Conservation (phyloP, 768 basidiomycete species). For the Suillus hirtellus region DNA sequence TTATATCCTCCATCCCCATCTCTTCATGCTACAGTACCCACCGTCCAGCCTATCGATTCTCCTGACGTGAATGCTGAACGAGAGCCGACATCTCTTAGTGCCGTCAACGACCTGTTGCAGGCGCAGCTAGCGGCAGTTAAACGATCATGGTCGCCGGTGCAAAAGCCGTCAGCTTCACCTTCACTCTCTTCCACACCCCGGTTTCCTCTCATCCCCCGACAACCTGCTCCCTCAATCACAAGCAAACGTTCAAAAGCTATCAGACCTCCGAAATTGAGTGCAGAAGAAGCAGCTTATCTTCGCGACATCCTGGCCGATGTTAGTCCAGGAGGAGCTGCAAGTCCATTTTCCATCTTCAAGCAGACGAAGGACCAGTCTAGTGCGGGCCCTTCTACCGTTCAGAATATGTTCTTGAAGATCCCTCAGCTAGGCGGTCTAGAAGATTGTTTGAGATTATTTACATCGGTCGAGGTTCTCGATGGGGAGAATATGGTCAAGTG, state of each 20-base stretch:
- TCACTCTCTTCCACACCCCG: constrained; percentile 20
- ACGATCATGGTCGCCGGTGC: constrained; percentile 25
- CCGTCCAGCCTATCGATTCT: constrained; percentile 7
- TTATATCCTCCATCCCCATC: constrained; percentile 15
- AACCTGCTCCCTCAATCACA: constrained; percentile 31
- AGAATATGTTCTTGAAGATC: constrained; percentile 30
- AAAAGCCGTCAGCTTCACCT: constrained; percentile 22
- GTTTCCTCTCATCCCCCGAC: constrained; percentile 29
- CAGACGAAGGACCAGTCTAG: constrained; percentile 32
- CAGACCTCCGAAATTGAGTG: constrained; percentile 53
- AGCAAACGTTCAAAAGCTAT: constrained; percentile 41
- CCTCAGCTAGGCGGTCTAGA: constrained; percentile 56
- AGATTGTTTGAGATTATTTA: constrained; percentile 86
- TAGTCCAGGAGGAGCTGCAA: constrained; percentile 39
- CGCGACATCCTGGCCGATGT: constrained; percentile 69
- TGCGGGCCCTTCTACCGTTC: constrained; percentile 20
- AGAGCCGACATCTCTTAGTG: constrained; percentile 23
- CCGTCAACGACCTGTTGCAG: constrained; percentile 29
- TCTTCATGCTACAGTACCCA: constrained; percentile 9
- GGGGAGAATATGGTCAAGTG: constrained; percentile 96
- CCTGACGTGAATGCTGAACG: constrained; percentile 16
- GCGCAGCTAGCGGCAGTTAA: constrained; percentile 28
- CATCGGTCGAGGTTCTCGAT: constrained; percentile 89
- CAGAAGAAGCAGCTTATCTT: constrained; percentile 65
- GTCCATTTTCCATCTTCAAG: constrained; percentile 54